These are phyloP conservation scores for Jimgerdemannia flammicorona DNA, from an alignment of 192 early-diverging fungal species.

Conservation along the genomic window DNA sequence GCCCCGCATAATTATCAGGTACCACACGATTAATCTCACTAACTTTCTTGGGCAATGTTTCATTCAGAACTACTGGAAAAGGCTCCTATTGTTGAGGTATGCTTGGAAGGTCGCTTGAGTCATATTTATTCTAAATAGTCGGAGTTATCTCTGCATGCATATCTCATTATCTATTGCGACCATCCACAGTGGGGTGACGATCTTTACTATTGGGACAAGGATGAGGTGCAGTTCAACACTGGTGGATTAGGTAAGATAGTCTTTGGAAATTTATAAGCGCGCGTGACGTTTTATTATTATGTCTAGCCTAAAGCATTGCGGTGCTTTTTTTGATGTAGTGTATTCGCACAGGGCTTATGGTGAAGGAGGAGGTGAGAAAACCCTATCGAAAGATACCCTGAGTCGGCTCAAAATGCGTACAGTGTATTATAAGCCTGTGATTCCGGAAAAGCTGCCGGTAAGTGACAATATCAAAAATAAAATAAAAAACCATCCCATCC, in stretches of 20 bases:
- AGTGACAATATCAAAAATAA: neutral
- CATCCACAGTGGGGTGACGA: conserved; percentile 52
- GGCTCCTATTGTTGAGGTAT: conserved; percentile 55
- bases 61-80: conserved; percentile 40
- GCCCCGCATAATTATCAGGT: too few species aligned
- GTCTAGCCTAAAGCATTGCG: too few species aligned
- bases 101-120: neutral
- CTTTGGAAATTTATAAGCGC: neutral
- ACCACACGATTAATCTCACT: too few species aligned
- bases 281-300: too few species aligned
- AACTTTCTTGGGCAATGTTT: too few species aligned
- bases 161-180: neutral
- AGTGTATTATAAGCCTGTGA: conserved; percentile 39
- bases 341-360: conserved; percentile 62
- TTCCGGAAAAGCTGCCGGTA: conserved; percentile 43
- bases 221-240: conserved; percentile 53
- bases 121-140: too few species aligned
- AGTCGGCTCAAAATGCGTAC: conserved; percentile 53
- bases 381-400: conserved; percentile 46
- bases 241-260: conserved; percentile 36
- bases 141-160: neutral
- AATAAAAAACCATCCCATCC: too few species aligned
- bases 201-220: conserved; percentile 62
- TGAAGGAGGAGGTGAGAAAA: conserved; percentile 54
- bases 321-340: conserved; percentile 25